Evolutionary conservation across 2,329 filamentous ascomycete species (phyloP), one percentile per base, ranked within the genome.

Genomic region (Fusarium sp.): DNA sequence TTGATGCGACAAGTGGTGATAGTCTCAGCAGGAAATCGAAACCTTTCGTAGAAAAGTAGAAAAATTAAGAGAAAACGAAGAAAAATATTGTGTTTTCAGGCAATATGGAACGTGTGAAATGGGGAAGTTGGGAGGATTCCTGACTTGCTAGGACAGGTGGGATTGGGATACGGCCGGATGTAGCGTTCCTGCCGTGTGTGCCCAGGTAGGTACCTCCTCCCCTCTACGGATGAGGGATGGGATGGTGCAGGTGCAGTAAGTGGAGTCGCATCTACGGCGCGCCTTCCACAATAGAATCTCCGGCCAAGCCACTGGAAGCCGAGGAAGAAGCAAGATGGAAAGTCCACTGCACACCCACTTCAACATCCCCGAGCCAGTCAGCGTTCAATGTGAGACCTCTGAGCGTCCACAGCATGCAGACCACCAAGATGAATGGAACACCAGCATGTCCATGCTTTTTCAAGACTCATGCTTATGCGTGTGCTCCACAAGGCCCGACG

Each of bases 261-360:
- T 61, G 65, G 55, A 46, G 51, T 54, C 62, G 32, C 53, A 60
- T 52, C 54, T 54, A 48, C 50, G 54, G 23, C 63, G 53, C 54
- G 47, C 63, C 54, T 66, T 66, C 63, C 48, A 54, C 56, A 63
- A 54, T 58, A 49, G 45, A 66, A 61, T 63, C 58, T 58, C 61
- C 55, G 56, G 53, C 62, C 54, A 66, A 66, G 67, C 65, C 65
- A 70, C 67, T 70, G 55, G 67, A 69, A 69, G 67, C 65, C 63
- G 53, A 67, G 56, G 67, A 59, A 70, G 67, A 70, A 69, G 67
- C 67, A 66, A 68, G 53, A 63, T 63, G 49, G 62, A 66, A 66
- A 50, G 61, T 55, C 67, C 57, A 68, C 62, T 63, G 49, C 67
- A 65, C 62, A 62, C 58, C 63, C 63, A 49, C 58, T 63, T 19